Evolutionary conservation across 1,284 basidiomycete species (phyloP), one percentile per base, ranked within the genome.

Genomic region (Cronartium ribicola): DNA sequence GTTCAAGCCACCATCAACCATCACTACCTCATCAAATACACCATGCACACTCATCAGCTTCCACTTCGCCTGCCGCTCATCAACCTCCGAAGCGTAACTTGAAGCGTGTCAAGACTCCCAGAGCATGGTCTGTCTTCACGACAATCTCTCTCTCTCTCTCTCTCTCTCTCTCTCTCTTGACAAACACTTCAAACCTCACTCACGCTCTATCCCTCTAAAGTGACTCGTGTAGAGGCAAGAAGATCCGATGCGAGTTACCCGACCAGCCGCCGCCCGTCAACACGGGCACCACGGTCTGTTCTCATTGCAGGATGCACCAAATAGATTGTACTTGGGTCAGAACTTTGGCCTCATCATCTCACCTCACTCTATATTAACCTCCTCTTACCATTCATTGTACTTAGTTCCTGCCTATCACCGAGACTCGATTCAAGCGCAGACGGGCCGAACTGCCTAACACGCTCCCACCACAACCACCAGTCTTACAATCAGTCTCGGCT

Each of bases 401-500:
- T 13, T 97, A 94, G 83, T 96, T 96, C 85, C 86, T 98, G 22
- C 95, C 95, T 66, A 98, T 98, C 79, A 93, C 94, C 20, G 95
- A 98, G 82, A 98, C 94, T 0, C 88, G 94, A 13, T 98, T 97
- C 86, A 97, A 97, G 84, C 95, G 95, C 84, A 92, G 93, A 83
- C 89, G 90, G 20, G 20, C n/a, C n/a, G n/a, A n/a, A n/a, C n/a
- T n/a, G n/a, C n/a, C n/a, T 10, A 48, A 10, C 46, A 48, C 10
- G n/a, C 10, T 48, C 46, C 46, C n/a, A 10, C 10, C 46, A 10
- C 46, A 48, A 48, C 10, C 46, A 10, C n/a, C 46, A 48, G 70
- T 61, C 77, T 13, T 78, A 79, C n/a, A n/a, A n/a, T n/a, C n/a
- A n/a, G n/a, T n/a, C n/a, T n/a, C n/a, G n/a, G n/a, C 5, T 4